Conservation (phyloP, 352 stramenopile genomes). For the Phytopythium litorale region DNA sequence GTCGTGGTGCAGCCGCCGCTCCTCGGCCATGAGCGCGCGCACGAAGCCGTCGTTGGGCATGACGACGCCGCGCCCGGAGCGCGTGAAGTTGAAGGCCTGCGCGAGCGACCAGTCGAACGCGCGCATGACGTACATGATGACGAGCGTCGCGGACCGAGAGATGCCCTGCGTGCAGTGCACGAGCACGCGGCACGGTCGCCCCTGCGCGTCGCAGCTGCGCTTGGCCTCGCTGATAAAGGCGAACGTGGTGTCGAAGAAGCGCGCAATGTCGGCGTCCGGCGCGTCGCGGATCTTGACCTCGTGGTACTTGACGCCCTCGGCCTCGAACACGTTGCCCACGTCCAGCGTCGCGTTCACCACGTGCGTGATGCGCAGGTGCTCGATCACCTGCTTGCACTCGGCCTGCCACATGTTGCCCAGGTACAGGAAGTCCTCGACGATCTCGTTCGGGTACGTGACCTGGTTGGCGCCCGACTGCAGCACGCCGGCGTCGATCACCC, state of each 20-base stretch:
- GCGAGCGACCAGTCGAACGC: slow-evolving; percentile 48
- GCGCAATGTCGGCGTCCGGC: slow-evolving; percentile 35
- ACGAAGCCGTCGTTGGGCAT: slow-evolving; percentile 67
- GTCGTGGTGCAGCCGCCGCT: slow-evolving; percentile 37
- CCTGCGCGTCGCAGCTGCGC: slow-evolving; percentile 9
- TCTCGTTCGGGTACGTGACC: slow-evolving; percentile 73
- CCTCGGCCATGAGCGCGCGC: slow-evolving; percentile 37
- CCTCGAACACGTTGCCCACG: slow-evolving; percentile 49
- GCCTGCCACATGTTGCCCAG: slow-evolving; percentile 78
- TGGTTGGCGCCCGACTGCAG: slow-evolving; percentile 26
- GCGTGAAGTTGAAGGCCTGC: slow-evolving; percentile 55
- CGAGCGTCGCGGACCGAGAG: slow-evolving; percentile 61
- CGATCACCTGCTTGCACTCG: slow-evolving; percentile 41
- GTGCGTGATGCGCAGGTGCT: slow-evolving; percentile 66
- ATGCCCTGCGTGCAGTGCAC: slow-evolving; percentile 76
- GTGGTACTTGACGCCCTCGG: slow-evolving; percentile 48
- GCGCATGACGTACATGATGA: slow-evolving; percentile 71
- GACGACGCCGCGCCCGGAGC: slow-evolving; percentile 40
- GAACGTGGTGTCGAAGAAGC: slow-evolving; percentile 42
- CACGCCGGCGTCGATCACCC: slow-evolving; percentile 16
- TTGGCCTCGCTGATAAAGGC: slow-evolving; percentile 40
- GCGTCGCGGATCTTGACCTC: slow-evolving; percentile 56
- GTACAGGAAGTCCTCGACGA: slow-evolving; percentile 59
- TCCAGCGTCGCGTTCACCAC: slow-evolving; percentile 63
- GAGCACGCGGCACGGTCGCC: slow-evolving; percentile 35